Evolutionary conservation across 2,329 filamentous ascomycete species (phyloP).

Genomic region (Orbilia javanica): DNA sequence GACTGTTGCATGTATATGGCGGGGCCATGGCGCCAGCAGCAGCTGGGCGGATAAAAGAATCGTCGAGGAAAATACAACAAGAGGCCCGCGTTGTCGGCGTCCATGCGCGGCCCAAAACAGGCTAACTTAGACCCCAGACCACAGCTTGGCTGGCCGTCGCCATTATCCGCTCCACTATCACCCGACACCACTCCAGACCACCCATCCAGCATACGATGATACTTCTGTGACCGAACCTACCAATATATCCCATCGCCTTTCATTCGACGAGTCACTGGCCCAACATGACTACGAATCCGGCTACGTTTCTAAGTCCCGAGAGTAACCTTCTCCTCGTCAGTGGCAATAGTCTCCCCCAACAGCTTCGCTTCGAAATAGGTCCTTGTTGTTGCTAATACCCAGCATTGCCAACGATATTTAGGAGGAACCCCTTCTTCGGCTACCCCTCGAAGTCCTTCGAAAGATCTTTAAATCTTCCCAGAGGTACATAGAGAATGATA

Average conservation of each 20-base stretch:
- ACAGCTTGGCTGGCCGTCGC: conserved; percentile 21
- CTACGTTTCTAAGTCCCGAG: conserved; percentile 36
- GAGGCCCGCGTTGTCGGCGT: conserved; percentile 9
- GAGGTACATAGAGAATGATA: conserved; percentile 78
- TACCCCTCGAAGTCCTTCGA: conserved; percentile 90
- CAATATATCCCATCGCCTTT: conserved; percentile 1
- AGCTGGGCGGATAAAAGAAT: too few relatives aligned
- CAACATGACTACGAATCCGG: conserved; percentile 44
- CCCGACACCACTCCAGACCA: conserved; percentile 6
- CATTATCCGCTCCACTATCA: conserved; percentile 12
- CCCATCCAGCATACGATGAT: conserved; percentile 28
- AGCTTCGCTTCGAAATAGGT: background rate
- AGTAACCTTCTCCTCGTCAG: conserved; percentile 49
- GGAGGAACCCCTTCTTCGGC: conserved; percentile 91
- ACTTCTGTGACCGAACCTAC: conserved; percentile 24
- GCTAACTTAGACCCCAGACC: conserved; percentile 22
- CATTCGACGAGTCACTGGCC: background rate
- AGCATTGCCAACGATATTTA: conserved; percentile 3
- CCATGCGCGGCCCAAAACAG: background rate
- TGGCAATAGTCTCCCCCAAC: background rate
- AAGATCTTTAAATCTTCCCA: conserved; percentile 93
- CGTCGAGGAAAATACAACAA: conserved; percentile 18
- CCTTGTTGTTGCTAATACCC: background rate
- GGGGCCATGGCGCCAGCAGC: too few relatives aligned
- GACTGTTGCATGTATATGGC: too few relatives aligned